Conservation (phyloP, 768 basidiomycete genomes). For the Russula compacta region DNA sequence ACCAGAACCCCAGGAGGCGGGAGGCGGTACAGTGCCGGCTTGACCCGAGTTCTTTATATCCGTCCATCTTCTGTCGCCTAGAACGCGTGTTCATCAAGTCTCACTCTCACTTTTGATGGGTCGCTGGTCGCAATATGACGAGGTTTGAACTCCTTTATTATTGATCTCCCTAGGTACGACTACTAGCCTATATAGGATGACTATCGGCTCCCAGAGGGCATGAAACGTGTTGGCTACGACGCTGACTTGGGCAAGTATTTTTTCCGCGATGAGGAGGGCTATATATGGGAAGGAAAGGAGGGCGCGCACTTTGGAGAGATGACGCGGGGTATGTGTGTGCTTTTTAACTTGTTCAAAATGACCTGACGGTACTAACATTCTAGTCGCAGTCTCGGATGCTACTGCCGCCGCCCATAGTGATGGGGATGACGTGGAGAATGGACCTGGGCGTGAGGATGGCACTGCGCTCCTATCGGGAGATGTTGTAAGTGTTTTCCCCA, state of each 20-base stretch:
- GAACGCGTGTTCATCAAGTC: not conserved
- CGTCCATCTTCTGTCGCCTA: not conserved
- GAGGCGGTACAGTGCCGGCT: no score
- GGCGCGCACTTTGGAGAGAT: slow-evolving; percentile 55
- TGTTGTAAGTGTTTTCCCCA: slow-evolving; percentile 6
- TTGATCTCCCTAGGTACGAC: not conserved
- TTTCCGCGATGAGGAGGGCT: slow-evolving; percentile 49
- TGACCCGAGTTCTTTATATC: not conserved
- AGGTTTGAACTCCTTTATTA: slow-evolving; percentile 20
- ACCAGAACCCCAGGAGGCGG: no score
- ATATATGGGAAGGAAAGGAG: slow-evolving; percentile 45
- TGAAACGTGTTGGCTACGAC: slow-evolving; percentile 68
- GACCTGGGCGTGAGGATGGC: slow-evolving; percentile 10
- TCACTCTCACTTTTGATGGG: slow-evolving; percentile 23
- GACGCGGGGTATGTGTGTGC: slow-evolving; percentile 29
- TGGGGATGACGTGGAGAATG: slow-evolving; percentile 18
- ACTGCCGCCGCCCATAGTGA: not conserved
- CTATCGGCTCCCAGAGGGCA: slow-evolving; percentile 44
- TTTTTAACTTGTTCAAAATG: not conserved
- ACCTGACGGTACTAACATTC: not conserved
- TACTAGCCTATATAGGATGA: slow-evolving; percentile 31
- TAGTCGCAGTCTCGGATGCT: slow-evolving; percentile 1
- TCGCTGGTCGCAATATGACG: slow-evolving; percentile 33
- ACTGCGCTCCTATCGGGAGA: slow-evolving; percentile 7
- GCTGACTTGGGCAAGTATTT: slow-evolving; percentile 58